Evolutionary conservation across 345 rosid genomes (phyloP).

Genomic region (Populus tremula): DNA sequence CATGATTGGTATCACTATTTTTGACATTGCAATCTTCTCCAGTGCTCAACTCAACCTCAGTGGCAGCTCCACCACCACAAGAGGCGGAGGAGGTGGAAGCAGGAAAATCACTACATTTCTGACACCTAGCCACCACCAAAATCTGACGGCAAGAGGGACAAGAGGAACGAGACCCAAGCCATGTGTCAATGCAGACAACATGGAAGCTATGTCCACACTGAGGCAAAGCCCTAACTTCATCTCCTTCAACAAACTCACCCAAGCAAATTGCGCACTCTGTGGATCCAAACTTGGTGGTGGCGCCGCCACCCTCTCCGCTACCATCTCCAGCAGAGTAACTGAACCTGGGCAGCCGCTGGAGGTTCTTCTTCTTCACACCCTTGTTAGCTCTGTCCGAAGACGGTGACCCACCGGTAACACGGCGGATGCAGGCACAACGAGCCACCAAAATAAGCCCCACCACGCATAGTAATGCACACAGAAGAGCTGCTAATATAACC

Average conservation of each 20-base stretch:
- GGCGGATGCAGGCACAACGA: conserved; percentile 60
- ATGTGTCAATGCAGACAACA: conserved; percentile 57
- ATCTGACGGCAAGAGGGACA: conserved; percentile 81
- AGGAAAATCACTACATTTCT: conserved; percentile 38
- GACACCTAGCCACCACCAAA: conserved; percentile 33
- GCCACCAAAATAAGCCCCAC: conserved; percentile 64
- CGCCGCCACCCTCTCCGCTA: conserved; percentile 12
- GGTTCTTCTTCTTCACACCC: conserved; percentile 69
- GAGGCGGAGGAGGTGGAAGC: conserved; percentile 14
- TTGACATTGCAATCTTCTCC: conserved; percentile 1
- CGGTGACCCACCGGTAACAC: conserved; percentile 15
- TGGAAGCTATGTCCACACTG: conserved; percentile 78
- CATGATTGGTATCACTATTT: not conserved
- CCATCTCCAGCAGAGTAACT: conserved; percentile 42
- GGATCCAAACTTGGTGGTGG: conserved; percentile 27
- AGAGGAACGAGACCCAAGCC: conserved; percentile 60
- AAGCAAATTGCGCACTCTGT: conserved; percentile 80
- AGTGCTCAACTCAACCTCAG: conserved; percentile 18
- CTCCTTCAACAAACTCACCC: conserved; percentile 62
- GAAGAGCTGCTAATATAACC: conserved; percentile 59
- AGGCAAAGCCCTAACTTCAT: conserved; percentile 51
- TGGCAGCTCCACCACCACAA: not conserved
- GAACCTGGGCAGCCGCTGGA: conserved; percentile 58
- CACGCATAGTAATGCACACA: conserved; percentile 68
- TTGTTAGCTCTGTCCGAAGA: conserved; percentile 40